Base-by-base conservation (phyloP, 2,329 filamentous ascomycete genomes). In the Endocalyx cinctus region DNA sequence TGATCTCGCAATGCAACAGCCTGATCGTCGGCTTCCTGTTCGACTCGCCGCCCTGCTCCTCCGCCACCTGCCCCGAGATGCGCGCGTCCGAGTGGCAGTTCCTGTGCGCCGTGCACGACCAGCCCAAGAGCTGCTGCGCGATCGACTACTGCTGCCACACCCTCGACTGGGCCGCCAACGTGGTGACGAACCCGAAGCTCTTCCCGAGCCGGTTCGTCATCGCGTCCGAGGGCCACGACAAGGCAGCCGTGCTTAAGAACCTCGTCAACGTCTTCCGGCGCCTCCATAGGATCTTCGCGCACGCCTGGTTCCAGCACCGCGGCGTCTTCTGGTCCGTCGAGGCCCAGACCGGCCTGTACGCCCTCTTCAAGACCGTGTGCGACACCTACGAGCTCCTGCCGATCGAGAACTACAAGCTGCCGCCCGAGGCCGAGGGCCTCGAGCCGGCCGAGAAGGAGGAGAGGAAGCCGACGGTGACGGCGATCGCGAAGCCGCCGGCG, bases 141-240 rank as follows among this genome's bases (percentile, higher is more conserved):
- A 96, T 98, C 55, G 92, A 98, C 64, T 98, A 98, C 66, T 96
- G 89, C 72, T 97, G 90, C 59, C 92, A 98, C 59, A 98, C 92
- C 0, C 80, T 98, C 27, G 92, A 98, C 65, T 97, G 90, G 87
- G 92, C 92, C 3, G 89, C 87, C 37, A 95, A 94, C 52, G 85
- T 90, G 14, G 81, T 98, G 37, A 95, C 90, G 3, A 92, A 88
- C 50, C 85, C 87, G 34, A 96, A 96, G 68, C 84, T 92, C 55
- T 98, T 98, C 57, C 90, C 92, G 1, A 94, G 87, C 48, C 78
- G 92, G 33, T 77, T 94, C 43, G 72, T 76, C 33, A 63, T 74
- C 7, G 51, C 70, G 17, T 66, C 60, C 35, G 74, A 75, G 55
- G 68, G 66, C 25, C 72, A 79, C 54, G 77, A 77, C 51, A 76